Evolutionary conservation across 164 flowering plant genomes (phyloP).

Genomic region (Tetrastigma voinierianum): DNA sequence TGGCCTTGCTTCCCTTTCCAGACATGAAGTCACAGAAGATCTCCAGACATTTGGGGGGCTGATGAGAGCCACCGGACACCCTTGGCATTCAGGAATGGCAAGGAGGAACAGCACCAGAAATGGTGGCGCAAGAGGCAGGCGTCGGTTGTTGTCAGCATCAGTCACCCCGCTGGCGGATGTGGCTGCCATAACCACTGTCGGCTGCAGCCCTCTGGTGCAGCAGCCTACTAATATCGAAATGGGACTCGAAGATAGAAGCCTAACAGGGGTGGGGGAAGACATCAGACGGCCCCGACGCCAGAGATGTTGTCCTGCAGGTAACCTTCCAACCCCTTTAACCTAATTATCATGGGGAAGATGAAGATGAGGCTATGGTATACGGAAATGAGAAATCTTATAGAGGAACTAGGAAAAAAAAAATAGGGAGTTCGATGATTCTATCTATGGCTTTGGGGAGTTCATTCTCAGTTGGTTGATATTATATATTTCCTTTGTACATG

Average conservation of each 20-base stretch:
- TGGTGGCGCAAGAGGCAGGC: conserved; percentile 62
- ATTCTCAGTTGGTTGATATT: conserved; percentile 16
- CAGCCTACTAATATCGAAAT: conserved; percentile 32
- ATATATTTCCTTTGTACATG: conserved; percentile 34
- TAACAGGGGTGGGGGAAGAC: conserved; percentile 78
- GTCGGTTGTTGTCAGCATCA: conserved; percentile 26
- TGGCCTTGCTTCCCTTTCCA: conserved; percentile 73
- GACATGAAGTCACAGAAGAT: conserved; percentile 96
- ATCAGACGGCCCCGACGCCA: conserved; percentile 75
- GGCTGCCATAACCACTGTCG: background rate
- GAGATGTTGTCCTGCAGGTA: conserved; percentile 71
- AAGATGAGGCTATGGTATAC: conserved; percentile 15
- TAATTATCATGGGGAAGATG: conserved; percentile 25
- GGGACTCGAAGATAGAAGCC: conserved; percentile 48
- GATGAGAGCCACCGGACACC: conserved; percentile 74
- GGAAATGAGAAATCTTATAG: conserved; percentile 23
- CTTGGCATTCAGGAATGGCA: conserved; percentile 61
- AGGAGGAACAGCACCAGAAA: conserved; percentile 61
- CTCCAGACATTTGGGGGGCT: conserved; percentile 48
- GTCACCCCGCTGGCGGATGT: conserved; percentile 25
- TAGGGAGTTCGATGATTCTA: conserved; percentile 18
- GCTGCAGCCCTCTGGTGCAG: conserved; percentile 20
- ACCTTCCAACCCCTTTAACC: conserved; percentile 39
- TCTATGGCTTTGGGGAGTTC: conserved; percentile 17
- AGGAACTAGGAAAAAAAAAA: conserved; percentile 11